These are phyloP conservation scores for Cercospora zeae-maydis DNA, from an alignment of 2,329 filamentous ascomycete species.

Conservation along the genomic window DNA sequence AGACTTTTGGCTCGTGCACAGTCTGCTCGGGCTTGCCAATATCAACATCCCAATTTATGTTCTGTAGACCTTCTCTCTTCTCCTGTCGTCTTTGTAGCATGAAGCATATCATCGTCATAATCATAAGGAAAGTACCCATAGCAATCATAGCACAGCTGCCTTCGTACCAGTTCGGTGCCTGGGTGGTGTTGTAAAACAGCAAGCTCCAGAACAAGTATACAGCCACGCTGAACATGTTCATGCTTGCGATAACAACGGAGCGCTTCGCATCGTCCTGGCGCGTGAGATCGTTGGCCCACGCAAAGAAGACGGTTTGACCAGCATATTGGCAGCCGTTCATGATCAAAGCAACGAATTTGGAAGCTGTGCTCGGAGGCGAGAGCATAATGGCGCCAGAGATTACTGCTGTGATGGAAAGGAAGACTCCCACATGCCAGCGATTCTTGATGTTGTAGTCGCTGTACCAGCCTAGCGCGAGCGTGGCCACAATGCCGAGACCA, in stretches of 20 bases:
- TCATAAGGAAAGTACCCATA: constrained; percentile 27
- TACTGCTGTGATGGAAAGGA: constrained; percentile 29
- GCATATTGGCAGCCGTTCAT: constrained; percentile 30
- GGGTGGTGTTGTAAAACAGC: constrained; percentile 30
- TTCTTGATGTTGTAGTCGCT: constrained; percentile 25
- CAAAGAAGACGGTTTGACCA: constrained; percentile 29
- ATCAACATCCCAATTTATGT: not conserved
- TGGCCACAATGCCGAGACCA: constrained; percentile 29
- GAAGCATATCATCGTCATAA: constrained; percentile 25
- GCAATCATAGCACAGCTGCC: constrained; percentile 31
- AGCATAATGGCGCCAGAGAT: constrained; percentile 29
- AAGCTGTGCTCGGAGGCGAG: constrained; percentile 20
- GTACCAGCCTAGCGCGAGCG: constrained; percentile 30
- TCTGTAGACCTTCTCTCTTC: constrained; percentile 15
- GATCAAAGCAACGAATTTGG: constrained; percentile 28
- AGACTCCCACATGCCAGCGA: constrained; percentile 29
- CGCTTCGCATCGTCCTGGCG: constrained; percentile 28
- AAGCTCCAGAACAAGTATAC: constrained; percentile 31
- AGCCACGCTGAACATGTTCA: constrained; percentile 31
- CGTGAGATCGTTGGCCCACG: constrained; percentile 30
- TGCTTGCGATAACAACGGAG: constrained; percentile 26
- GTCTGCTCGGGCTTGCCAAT: not conserved
- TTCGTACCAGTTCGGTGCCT: constrained; percentile 29
- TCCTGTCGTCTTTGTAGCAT: constrained; percentile 26
- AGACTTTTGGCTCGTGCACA: not conserved